phyloP scores from a whole-genome alignment of 768 basidiomycete species.

The Hygrophorus russula region DNA sequence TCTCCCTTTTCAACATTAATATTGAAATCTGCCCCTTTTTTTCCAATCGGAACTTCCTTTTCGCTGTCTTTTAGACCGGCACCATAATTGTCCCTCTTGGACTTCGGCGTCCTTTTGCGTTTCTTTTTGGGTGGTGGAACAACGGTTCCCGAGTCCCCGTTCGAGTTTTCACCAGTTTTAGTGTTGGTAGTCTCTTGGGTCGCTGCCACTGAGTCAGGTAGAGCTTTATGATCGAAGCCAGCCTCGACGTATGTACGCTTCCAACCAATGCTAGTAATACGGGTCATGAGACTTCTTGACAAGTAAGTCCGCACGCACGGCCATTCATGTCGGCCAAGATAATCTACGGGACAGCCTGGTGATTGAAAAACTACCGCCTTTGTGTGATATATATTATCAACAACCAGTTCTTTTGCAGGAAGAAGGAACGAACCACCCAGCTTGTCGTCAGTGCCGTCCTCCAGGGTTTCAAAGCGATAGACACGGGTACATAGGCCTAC shows the following conservation, averaged over 20 bases:
- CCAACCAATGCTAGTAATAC: slow-evolving; percentile 61
- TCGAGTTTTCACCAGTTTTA: neutral
- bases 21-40: slow-evolving; percentile 11
- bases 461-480: no score
- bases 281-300: slow-evolving; percentile 43
- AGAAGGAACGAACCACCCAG: no score
- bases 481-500: no score
- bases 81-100: slow-evolving; percentile 1
- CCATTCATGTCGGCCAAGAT: no score
- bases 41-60: slow-evolving; percentile 10
- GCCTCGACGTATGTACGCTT: slow-evolving; percentile 67
- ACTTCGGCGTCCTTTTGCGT: slow-evolving; percentile 25
- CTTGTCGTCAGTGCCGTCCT: no score
- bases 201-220: neutral
- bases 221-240: slow-evolving; percentile 27
- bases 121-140: slow-evolving; percentile 41
- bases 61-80: neutral
- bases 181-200: slow-evolving; percentile 7
- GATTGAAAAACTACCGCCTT: no score
- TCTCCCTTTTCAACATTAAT: slow-evolving; percentile 18
- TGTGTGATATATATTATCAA: no score
- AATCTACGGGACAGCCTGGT: no score
- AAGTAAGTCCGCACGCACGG: no score
- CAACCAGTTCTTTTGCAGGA: no score
- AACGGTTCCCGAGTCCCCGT: slow-evolving; percentile 1